These are phyloP conservation scores for Cladosporium sphaerospermum DNA, from an alignment of 2,329 filamentous ascomycete genomes.

Conservation along the genomic window DNA sequence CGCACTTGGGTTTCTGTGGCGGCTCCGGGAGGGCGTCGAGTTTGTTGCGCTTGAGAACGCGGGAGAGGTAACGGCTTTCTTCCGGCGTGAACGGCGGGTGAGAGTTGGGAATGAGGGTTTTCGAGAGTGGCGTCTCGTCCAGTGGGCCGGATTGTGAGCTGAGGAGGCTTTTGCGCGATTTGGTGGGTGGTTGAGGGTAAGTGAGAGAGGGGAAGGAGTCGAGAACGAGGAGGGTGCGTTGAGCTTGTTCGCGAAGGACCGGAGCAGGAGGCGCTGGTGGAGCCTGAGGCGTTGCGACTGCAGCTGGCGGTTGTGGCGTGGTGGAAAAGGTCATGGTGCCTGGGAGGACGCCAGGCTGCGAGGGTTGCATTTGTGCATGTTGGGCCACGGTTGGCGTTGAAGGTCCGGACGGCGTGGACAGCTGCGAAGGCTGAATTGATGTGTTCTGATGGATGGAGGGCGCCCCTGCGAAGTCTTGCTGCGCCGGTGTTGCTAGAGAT, in stretches of 20 bases:
- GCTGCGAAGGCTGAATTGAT: constrained; percentile 4
- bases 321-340: constrained; percentile 8
- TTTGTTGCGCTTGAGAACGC: constrained; percentile 33
- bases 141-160: constrained; percentile 27
- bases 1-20: constrained; percentile 52
- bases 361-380: constrained; percentile 3
- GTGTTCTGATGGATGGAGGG: background rate
- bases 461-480: constrained; percentile 9
- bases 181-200: constrained; percentile 19
- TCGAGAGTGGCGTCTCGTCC: constrained; percentile 51
- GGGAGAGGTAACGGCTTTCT: constrained; percentile 43
- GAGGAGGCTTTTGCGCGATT: constrained; percentile 21
- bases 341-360: constrained; percentile 12
- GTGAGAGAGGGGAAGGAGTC: constrained; percentile 20
- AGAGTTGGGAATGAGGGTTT: constrained; percentile 46
- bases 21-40: constrained; percentile 30
- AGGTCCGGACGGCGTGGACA: background rate
- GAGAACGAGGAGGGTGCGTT: constrained; percentile 19
- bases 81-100: constrained; percentile 48
- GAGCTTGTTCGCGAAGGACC: constrained; percentile 6
- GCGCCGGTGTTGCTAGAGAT: background rate
- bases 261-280: constrained; percentile 15
- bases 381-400: background rate
- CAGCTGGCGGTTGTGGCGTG: constrained; percentile 12
- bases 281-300: constrained; percentile 11